Evolutionary conservation across 1,284 basidiomycete species (phyloP), one percentile per base, ranked within the genome.

Genomic region (Puccinia polysora): DNA sequence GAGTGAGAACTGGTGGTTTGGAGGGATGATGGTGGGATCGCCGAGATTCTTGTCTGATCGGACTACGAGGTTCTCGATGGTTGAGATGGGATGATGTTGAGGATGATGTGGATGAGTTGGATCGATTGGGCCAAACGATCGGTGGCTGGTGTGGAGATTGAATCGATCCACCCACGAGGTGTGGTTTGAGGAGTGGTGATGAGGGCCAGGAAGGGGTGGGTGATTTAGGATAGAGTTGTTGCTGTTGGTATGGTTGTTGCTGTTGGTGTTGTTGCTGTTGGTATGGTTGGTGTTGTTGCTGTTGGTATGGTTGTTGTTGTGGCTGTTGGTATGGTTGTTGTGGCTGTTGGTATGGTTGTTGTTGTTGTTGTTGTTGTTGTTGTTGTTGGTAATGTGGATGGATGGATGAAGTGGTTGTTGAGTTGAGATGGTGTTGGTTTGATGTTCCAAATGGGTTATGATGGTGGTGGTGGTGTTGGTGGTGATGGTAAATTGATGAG

Each of bases 11-110:
- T 43, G 30, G 8, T 38, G 30, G 28, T 47, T 30, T 49, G 53
- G 56, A 3, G n/a, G 20, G 3, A 18, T 15, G 18, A 36, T 36
- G 32, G 49, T 18, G 25, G 56, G 38, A 18, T 56, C 55, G 20
- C 6, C 65, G 53, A 18, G 20, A n/a, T 23, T 69, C 65, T 59
- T 69, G 56, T 52, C 68, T 62, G 34, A 59, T 71, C n/a, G 68
- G 68, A 20, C 68, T 71, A 25, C 68, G 68, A 28, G 68, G 68
- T 52, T 71, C 67, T 34, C 67, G 14, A 47, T 52, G 20, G 32
- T 2, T 2, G 6, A 40, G 65, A 20, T n/a, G 34, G 25, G 34
- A 15, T 4, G 53, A 43, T n/a, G 65, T 53, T n/a, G n/a, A n/a
- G n/a, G n/a, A n/a, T n/a, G n/a, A n/a, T n/a, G n/a, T n/a, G 14